phyloP scores from a whole-genome alignment of 257 asterid genomes.

The Ilex aquifolium region DNA sequence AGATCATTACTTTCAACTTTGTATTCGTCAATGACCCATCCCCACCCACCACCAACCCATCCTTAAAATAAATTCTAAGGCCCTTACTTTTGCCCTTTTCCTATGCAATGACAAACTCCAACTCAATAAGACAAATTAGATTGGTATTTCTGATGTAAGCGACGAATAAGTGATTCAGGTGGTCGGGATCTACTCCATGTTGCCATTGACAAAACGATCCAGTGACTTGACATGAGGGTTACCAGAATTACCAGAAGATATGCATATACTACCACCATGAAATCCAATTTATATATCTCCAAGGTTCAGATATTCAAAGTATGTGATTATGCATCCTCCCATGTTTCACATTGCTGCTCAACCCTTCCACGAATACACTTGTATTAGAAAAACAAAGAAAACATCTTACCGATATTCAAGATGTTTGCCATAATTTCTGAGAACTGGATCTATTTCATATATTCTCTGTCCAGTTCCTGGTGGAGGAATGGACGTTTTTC shows the following conservation, averaged over 20 bases:
- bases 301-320: constrained; percentile 1
- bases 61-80: background rate
- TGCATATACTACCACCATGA: background rate
- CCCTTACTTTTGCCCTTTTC: background rate
- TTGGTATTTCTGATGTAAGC: background rate
- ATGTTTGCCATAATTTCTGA: constrained; percentile 58
- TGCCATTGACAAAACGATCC: background rate
- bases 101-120: too few species aligned
- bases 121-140: too few species aligned
- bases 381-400: constrained; percentile 6
- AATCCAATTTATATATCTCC: background rate
- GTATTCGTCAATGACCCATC: background rate
- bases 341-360: background rate
- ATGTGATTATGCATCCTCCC: background rate
- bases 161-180: background rate
- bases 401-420: constrained; percentile 74
- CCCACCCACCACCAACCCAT: background rate
- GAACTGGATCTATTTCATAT: constrained; percentile 83
- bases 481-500: constrained; percentile 53
- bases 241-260: background rate
- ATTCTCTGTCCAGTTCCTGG: constrained; percentile 85
- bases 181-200: background rate
- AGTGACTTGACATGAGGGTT: background rate
- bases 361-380: background rate
- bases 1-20: background rate